phyloP scores from a whole-genome alignment of 305 asterid genomes.

The Withania somnifera region DNA sequence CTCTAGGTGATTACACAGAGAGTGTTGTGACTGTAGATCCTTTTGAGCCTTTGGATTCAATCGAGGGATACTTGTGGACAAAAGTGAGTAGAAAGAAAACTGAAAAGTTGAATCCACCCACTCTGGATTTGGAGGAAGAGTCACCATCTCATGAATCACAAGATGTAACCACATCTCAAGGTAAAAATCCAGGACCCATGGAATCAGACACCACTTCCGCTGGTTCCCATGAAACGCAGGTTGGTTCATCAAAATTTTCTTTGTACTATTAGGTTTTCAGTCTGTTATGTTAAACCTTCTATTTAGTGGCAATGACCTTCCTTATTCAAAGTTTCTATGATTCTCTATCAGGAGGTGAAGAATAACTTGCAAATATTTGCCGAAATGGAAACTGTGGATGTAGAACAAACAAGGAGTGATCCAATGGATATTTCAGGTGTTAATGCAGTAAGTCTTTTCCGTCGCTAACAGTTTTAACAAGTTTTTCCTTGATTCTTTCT shows the following conservation, averaged over 20 bases:
- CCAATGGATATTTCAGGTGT: constrained; percentile 21
- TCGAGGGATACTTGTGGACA: constrained; percentile 60
- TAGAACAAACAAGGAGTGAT: constrained; percentile 19
- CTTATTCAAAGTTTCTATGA: background rate
- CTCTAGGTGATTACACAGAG: constrained; percentile 39
- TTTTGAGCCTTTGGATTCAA: constrained; percentile 53
- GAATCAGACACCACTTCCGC: constrained; percentile 22
- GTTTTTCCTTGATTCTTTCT: background rate
- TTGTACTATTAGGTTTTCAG: background rate
- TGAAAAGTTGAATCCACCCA: constrained; percentile 17
- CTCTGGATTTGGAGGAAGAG: constrained; percentile 24
- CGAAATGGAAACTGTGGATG: constrained; percentile 22
- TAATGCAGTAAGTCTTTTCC: constrained; percentile 31
- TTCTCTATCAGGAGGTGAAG: constrained; percentile 32
- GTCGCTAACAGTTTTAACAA: constrained; percentile 8
- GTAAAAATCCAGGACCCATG: constrained; percentile 23
- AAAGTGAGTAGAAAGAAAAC: constrained; percentile 35
- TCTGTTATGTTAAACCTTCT: background rate
- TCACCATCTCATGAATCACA: constrained; percentile 27
- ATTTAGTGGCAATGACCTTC: background rate
- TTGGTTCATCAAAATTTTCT: constrained; percentile 4
- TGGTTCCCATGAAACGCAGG: constrained; percentile 36
- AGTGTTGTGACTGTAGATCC: constrained; percentile 78
- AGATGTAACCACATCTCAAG: constrained; percentile 29
- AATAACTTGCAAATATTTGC: constrained; percentile 20